A percentile compares a stretch with the other conserved stretches of the same genome.
These are phyloP conservation scores for Boletus subcaerulescens DNA, from an alignment of 768 basidiomycete species.

Conservation along the genomic window DNA sequence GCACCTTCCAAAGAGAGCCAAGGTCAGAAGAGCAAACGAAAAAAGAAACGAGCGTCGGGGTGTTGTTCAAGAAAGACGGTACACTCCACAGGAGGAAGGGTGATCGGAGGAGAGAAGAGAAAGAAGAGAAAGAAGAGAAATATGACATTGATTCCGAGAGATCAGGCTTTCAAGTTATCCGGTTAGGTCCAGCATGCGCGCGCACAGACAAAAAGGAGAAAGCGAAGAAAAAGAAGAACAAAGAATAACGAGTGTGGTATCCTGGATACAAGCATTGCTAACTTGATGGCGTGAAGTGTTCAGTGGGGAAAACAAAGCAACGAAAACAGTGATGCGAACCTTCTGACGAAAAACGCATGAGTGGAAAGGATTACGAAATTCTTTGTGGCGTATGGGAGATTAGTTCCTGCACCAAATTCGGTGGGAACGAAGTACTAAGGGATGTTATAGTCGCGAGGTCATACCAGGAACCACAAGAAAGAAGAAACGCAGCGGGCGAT, in stretches of 20 bases:
- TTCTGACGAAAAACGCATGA: neutral
- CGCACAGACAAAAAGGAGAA: neutral
- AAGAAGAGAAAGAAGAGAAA: neutral
- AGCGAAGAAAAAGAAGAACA: too few species aligned
- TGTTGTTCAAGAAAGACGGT: too few species aligned
- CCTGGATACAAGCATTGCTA: constrained; percentile 3
- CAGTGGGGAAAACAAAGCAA: neutral
- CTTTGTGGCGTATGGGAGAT: constrained; percentile 19
- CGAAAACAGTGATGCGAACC: neutral
- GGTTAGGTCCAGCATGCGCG: neutral
- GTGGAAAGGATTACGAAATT: constrained; percentile 17
- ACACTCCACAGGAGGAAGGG: neutral
- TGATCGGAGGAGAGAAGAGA: neutral
- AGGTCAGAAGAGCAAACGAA: too few species aligned
- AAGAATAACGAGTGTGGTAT: constrained; percentile 21
- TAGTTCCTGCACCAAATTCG: constrained; percentile 20
- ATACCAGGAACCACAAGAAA: constrained; percentile 10
- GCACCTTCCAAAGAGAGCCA: too few species aligned
- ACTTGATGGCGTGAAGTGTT: neutral
- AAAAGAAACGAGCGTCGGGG: too few species aligned
- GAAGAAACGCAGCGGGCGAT: neutral
- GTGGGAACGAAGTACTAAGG: constrained; percentile 8
- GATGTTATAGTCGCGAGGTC: constrained; percentile 11
- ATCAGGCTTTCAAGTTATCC: neutral
- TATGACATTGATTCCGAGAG: neutral